Evolutionary conservation across 2,329 filamentous ascomycete genomes (phyloP).

Genomic region (Drechslerella coelobrocha): DNA sequence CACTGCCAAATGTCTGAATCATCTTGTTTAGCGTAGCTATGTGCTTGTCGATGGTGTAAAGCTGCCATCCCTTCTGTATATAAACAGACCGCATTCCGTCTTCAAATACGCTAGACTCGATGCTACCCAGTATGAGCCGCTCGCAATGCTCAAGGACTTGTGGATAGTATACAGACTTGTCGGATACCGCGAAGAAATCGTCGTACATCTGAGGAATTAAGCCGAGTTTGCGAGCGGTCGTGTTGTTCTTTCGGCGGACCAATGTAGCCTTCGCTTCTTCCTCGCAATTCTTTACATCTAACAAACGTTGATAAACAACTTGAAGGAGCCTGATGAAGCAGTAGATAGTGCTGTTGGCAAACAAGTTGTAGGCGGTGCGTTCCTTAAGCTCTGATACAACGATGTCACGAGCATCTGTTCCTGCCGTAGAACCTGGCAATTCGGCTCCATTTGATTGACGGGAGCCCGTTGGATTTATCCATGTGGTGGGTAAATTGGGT

Average conservation of each 20-base stretch:
- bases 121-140: conserved; percentile 80
- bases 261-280: conserved; percentile 76
- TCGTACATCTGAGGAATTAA: conserved; percentile 76
- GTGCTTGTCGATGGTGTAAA: conserved; percentile 91
- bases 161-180: conserved; percentile 77
- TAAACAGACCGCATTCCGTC: conserved; percentile 92
- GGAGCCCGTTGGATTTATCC: conserved; percentile 67
- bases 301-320: conserved; percentile 82
- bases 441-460: conserved; percentile 64
- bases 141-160: conserved; percentile 86
- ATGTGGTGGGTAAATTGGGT: conserved; percentile 67
- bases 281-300: conserved; percentile 81
- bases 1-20: conserved; percentile 80
- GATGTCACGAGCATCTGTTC: conserved; percentile 76
- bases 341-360: conserved; percentile 87
- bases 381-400: conserved; percentile 72
- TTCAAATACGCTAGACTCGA: conserved; percentile 83
- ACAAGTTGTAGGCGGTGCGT: conserved; percentile 73
- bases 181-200: conserved; percentile 76
- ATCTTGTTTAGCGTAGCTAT: conserved; percentile 81
- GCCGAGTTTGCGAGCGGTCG: conserved; percentile 82
- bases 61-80: conserved; percentile 84
- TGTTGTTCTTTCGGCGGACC: conserved; percentile 73
- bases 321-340: conserved; percentile 95
- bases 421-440: conserved; percentile 66